These are phyloP conservation scores for Lichtheimia ornata DNA, from an alignment of 371 early-diverging fungal species.

Conservation along the genomic window DNA sequence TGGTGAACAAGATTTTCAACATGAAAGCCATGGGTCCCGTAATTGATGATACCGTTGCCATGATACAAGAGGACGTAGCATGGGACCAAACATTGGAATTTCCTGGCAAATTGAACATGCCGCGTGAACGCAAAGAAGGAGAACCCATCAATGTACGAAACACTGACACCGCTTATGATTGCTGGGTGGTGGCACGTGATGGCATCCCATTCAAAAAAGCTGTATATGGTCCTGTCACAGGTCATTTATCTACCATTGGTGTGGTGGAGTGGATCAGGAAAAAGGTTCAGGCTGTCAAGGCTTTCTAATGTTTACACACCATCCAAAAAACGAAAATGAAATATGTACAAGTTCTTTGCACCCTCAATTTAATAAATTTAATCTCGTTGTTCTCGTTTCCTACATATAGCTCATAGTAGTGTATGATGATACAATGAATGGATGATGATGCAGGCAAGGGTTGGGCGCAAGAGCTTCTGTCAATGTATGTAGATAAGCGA, in stretches of 20 bases:
- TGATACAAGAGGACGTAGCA: conserved; percentile 19
- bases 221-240: conserved; percentile 16
- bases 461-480: too few relatives aligned
- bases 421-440: too few relatives aligned
- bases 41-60: conserved; percentile 11
- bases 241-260: conserved; percentile 13
- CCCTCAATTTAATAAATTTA: too few relatives aligned
- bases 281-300: neutral
- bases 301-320: neutral
- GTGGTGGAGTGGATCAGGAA: conserved; percentile 19
- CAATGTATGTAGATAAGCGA: too few relatives aligned
- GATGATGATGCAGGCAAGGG: too few relatives aligned
- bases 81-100: conserved; percentile 19
- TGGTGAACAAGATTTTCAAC: neutral
- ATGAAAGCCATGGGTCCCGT: conserved; percentile 3
- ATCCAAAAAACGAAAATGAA: too few relatives aligned
- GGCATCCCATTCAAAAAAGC: conserved; percentile 17
- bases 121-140: conserved; percentile 6
- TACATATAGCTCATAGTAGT: too few relatives aligned
- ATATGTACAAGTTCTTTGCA: too few relatives aligned
- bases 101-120: neutral
- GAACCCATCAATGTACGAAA: neutral
- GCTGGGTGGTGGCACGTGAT: conserved; percentile 4
- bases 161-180: conserved; percentile 1
- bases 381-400: too few relatives aligned